Base-by-base conservation (phyloP, 352 stramenopile species). In the Aphanomyces invadans region DNA sequence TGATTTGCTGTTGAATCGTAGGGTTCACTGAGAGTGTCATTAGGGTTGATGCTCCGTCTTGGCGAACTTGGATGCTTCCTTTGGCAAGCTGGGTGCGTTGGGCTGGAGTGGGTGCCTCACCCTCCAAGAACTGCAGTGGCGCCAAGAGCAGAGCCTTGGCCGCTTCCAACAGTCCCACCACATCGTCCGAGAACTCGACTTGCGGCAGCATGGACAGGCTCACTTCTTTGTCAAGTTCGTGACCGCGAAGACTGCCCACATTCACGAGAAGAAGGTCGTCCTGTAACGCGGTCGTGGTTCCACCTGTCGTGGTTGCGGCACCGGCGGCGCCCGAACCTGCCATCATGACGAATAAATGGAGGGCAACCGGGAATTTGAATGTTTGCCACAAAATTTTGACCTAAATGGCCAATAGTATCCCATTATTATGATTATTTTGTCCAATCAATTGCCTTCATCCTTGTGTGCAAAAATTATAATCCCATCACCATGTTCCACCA, bases 1-100 rank as follows among this genome's bases (percentile, higher is more conserved):
- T 71, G 44, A 93, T 90, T 63, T 91, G 82, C 55, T 90, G 77
- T 63, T 91, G 83, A 65, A 93, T 91, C n/a, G 83, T 63, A 2
- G 81, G 73, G 25, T 82, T 89, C 45, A 93, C 77, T 52, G 90
- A 77, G 29, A 93, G 73, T 68, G 73, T 80, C 64, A 38, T 51
- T 3, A 19, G 55, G 3, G 23, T 51, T 7, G 55, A 4, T 15
- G 11, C 11, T 32, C 32, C 55, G n/a, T 64, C 55, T 46, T 45
- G 38, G 11, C 55, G 55, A n/a, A 64, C 55, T 51, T 26, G 38
- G 29, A 64, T 64, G 7, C 19, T 51, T 45, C 55, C 55, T 46
- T 64, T 64, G 31, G 36, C 32, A 10, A 64, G 55, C 25, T 51
- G 55, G 21, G 55, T 64, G 21, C 55, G 55, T 21, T 64, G 31